Base-by-base conservation (phyloP, 306 rosid genomes). In the Mucuna pruriens region DNA sequence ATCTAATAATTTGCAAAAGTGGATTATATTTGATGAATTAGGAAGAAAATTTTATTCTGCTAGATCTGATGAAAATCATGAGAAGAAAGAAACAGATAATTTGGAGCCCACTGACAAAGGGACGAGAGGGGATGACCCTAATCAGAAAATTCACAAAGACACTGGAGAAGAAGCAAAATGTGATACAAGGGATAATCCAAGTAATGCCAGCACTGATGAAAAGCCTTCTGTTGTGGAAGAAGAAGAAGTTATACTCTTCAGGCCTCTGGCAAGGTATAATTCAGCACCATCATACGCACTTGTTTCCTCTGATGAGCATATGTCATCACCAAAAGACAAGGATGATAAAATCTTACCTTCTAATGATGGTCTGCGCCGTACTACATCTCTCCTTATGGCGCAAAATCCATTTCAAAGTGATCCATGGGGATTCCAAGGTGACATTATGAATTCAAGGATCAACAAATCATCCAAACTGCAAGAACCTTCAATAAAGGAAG, bases 231-330 rank as follows among this genome's bases (percentile, higher is more conserved):
- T 64, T 38, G 29, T 64, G 48, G 71, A 64, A 64, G 71, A 65
- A n/a, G 70, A 64, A 36, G 71, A 64, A 36, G 71, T 36, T 36
- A 64, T 64, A 34, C 71, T 64, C 71, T 64, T 64, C 48, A 64
- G 29, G 15, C 71, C 71, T 64, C 48, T 64, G 17, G 71, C 29
- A 1, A 64, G 71, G 48, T 36, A 64, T 36, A 36, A 64, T 34
- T 64, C 71, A 36, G 71, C 71, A 34, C 71, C 71, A 36, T 38
- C 71, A 36, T 4, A n/a, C 0, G 49, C 46, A 19, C 22, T 65
- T 36, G 3, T 65, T 36, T 36, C 49, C 29, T 42, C 16, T n/a
- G 15, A 7, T 17, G 71, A 36, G 26, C 26, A 34, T 8, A 34
- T 17, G 8, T n/a, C 48, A 17, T 36, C 49, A 36, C 16, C 31